Evolutionary conservation across 2,329 filamentous ascomycete species (phyloP), one percentile per base, ranked within the genome.

Genomic region (Pyrenochaeta sp.): DNA sequence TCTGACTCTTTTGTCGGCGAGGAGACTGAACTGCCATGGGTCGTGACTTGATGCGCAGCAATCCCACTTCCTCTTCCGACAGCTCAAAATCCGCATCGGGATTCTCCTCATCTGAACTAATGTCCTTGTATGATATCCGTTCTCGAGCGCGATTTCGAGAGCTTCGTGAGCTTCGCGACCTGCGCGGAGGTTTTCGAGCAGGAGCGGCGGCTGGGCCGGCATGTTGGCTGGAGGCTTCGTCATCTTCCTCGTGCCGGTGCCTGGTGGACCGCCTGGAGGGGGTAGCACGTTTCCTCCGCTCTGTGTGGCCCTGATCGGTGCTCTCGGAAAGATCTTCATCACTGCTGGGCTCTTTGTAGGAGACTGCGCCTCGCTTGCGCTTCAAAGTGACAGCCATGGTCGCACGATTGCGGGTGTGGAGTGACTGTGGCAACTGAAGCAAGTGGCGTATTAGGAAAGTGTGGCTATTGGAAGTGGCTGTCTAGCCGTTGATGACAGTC

Each of bases 301-400:
- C 21, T 3, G 23, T 33, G 17, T 20, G 46, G 11, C 60, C 65
- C 1, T 55, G 29, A 7, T 53, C 67, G 17, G 66, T 66, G 46
- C 58, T 56, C 4, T 60, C 61, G 6, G 65, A 63, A 1, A 66
- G 15, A 21, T 69, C 71, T 4, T 74, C 71, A 20, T 73, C 69
- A 49, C 66, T 74, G 49, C 69, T 75, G 30, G 68, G 68, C 50
- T 76, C 74, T 46, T 64, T 70, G 47, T 76, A 76, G 27, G 73
- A 76, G 36, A 76, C 63, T 39, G 67, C 54, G 40, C 58, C 68
- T 41, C 73, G 63, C 58, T 72, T 75, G 62, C 74, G 73, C 60
- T 75, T 75, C 49, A 69, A 58, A 33, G 61, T 65, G 15, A 64
- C 54, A 32, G 61, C 64, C 69, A 73, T 73, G 54, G 50, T 58